A percentile compares a stretch with the other conserved stretches of the same genome.
These are phyloP conservation scores for Plasmodium falciparum DNA, from an alignment of 169 alveolate species.

Conservation along the genomic window DNA sequence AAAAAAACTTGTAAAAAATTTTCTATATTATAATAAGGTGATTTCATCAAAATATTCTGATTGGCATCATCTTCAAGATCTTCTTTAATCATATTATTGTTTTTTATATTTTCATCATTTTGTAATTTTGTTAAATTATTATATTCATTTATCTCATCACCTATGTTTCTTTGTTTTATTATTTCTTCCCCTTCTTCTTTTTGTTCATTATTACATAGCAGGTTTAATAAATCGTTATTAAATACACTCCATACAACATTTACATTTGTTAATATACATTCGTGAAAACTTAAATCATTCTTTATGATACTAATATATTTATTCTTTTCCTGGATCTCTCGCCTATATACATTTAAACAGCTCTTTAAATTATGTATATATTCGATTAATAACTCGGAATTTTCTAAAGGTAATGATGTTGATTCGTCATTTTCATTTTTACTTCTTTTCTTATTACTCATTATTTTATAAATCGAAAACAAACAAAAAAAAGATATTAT, in stretches of 20 bases:
- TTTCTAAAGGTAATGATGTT: conserved; percentile 61
- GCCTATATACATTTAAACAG: conserved; percentile 47
- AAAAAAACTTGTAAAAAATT: conserved; percentile 18
- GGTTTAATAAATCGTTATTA: conserved; percentile 35
- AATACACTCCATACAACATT: conserved; percentile 55
- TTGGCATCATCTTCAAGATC: not conserved
- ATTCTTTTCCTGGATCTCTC: conserved; percentile 60
- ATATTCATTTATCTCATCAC: not conserved
- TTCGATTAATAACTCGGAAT: conserved; percentile 55
- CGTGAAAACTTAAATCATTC: conserved; percentile 16
- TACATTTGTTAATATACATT: conserved; percentile 35
- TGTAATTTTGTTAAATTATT: not conserved
- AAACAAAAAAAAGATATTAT: not conserved
- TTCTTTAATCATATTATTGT: not conserved
- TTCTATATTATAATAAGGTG: conserved; percentile 62
- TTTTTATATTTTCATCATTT: not conserved
- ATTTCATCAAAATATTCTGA: not conserved
- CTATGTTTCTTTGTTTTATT: not conserved
- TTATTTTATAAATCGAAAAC: conserved; percentile 5
- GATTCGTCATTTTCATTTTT: conserved; percentile 38
- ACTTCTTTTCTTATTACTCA: conserved; percentile 58
- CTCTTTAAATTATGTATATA: conserved; percentile 37
- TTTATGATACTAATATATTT: conserved; percentile 28
- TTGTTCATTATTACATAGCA: not conserved
- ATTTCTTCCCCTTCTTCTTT: not conserved